Percentiles rank a stretch among this genome's conserved stretches.
phyloP scores from a whole-genome alignment of 495 filamentous ascomycete genomes.

The Podospora didyma region DNA sequence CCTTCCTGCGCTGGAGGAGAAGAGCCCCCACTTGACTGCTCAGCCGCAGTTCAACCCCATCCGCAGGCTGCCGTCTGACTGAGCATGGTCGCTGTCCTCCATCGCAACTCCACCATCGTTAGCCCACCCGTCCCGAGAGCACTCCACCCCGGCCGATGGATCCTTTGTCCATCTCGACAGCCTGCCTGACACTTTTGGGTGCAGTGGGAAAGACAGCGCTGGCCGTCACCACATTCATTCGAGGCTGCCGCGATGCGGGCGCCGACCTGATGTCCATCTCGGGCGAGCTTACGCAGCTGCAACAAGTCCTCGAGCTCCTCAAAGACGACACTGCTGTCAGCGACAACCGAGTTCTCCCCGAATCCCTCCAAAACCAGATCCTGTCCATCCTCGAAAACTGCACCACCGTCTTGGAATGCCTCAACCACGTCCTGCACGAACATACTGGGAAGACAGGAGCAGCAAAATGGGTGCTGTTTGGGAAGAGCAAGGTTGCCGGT shows the following conservation, averaged over 20 bases:
- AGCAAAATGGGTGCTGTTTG: slow-evolving; percentile 14
- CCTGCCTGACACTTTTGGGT: slow-evolving; percentile 7
- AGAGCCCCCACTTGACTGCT: too few species aligned
- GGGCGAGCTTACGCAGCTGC: slow-evolving; percentile 13
- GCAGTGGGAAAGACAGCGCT: slow-evolving; percentile 8
- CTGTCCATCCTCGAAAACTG: slow-evolving; percentile 22
- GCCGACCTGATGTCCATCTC: slow-evolving; percentile 11
- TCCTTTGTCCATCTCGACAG: slow-evolving; percentile 16
- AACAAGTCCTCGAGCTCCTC: slow-evolving; percentile 14
- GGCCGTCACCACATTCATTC: slow-evolving; percentile 11
- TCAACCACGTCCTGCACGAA: slow-evolving; percentile 18
- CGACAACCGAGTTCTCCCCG: slow-evolving; percentile 7
- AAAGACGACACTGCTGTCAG: slow-evolving; percentile 11
- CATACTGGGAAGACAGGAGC: slow-evolving; percentile 6
- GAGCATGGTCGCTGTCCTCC: too few species aligned
- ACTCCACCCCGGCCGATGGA: too few species aligned
- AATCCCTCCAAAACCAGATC: slow-evolving; percentile 19
- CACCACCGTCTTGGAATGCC: slow-evolving; percentile 15
- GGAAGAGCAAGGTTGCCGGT: slow-evolving; percentile 18
- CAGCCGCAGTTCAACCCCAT: too few species aligned
- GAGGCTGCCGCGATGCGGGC: slow-evolving; percentile 12
- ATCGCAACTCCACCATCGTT: too few species aligned
- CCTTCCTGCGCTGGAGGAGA: too few species aligned
- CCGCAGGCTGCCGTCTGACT: too few species aligned
- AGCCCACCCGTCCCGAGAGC: too few species aligned